These are phyloP conservation scores for Lignosus rhinocerotis DNA, from an alignment of 1,284 basidiomycete species.

Conservation along the genomic window DNA sequence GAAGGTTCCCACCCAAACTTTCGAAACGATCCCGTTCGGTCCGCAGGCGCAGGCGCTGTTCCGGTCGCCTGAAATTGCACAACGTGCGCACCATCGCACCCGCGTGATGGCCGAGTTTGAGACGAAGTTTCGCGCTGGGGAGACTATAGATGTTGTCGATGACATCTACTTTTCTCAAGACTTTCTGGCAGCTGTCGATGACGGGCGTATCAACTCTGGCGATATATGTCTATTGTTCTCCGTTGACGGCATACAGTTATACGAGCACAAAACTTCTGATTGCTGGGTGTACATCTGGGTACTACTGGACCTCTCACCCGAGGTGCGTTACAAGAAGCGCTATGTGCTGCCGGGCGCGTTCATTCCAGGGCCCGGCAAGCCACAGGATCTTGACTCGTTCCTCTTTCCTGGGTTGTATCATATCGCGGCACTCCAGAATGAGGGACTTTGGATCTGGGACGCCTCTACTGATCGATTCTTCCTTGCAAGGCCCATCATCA, in stretches of 20 bases:
- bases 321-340: slow-evolving; percentile 25
- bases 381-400: slow-evolving; percentile 26
- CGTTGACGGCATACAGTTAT: slow-evolving; percentile 32
- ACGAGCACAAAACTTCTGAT: slow-evolving; percentile 25
- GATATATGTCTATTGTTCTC: slow-evolving; percentile 27
- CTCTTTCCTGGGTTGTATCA: slow-evolving; percentile 26
- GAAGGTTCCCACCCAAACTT: slow-evolving; percentile 7
- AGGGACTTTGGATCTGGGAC: slow-evolving; percentile 25
- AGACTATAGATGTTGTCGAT: not conserved
- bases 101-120: slow-evolving; percentile 1
- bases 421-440: slow-evolving; percentile 19
- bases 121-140: slow-evolving; percentile 16
- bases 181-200: slow-evolving; percentile 13
- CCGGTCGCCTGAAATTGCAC: too few species aligned
- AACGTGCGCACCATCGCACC: too few species aligned
- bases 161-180: slow-evolving; percentile 20
- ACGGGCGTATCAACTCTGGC: slow-evolving; percentile 18
- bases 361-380: slow-evolving; percentile 29
- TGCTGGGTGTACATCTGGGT: slow-evolving; percentile 33
- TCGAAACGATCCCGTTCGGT: slow-evolving; percentile 23
- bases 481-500: slow-evolving; percentile 12
- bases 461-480: slow-evolving; percentile 1
- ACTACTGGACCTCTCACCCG: slow-evolving; percentile 21
- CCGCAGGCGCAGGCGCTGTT: slow-evolving; percentile 27
- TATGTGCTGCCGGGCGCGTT: slow-evolving; percentile 24